These are phyloP conservation scores for cucumber (Cucumis sativus) DNA, from an alignment of 306 rosid genomes.

Conservation along the genomic window DNA sequence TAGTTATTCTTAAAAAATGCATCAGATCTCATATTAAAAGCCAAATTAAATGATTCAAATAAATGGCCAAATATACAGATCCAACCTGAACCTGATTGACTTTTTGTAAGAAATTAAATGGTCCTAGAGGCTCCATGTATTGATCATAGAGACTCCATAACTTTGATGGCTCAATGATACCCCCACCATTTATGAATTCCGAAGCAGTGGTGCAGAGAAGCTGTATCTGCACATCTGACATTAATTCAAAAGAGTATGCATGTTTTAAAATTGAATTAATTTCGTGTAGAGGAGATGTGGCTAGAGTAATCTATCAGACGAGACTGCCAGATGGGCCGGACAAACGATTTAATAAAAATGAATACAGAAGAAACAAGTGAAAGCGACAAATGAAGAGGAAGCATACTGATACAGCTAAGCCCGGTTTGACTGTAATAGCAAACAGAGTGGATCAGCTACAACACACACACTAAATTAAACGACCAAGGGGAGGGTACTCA, in stretches of 20 bases:
- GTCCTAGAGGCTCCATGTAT: not conserved
- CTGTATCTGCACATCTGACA: slow-evolving; percentile 10
- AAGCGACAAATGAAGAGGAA: slow-evolving; percentile 6
- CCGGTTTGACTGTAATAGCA: not conserved
- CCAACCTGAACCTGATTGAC: not conserved
- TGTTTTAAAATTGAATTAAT: not conserved
- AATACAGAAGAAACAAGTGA: not conserved
- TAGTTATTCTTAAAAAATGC: not conserved
- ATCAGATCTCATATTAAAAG: not conserved
- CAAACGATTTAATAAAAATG: not conserved
- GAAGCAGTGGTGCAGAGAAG: slow-evolving; percentile 7
- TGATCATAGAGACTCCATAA: not conserved
- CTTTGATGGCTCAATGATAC: not conserved
- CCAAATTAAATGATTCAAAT: not conserved
- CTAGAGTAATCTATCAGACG: not conserved
- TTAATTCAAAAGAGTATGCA: not conserved
- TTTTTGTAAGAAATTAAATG: not conserved
- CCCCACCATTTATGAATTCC: slow-evolving; percentile 7
- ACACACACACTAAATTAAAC: not conserved
- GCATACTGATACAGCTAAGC: slow-evolving; percentile 10
- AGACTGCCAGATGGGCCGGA: not conserved
- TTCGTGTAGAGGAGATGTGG: slow-evolving; percentile 1
- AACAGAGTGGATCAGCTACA: slow-evolving; percentile 8
- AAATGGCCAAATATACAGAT: not conserved
- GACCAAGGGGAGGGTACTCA: not conserved